Evolutionary conservation across 192 early-diverging fungal genomes (phyloP), one percentile per base, ranked within the genome.

Genomic region (Anaeromyces robustus): DNA sequence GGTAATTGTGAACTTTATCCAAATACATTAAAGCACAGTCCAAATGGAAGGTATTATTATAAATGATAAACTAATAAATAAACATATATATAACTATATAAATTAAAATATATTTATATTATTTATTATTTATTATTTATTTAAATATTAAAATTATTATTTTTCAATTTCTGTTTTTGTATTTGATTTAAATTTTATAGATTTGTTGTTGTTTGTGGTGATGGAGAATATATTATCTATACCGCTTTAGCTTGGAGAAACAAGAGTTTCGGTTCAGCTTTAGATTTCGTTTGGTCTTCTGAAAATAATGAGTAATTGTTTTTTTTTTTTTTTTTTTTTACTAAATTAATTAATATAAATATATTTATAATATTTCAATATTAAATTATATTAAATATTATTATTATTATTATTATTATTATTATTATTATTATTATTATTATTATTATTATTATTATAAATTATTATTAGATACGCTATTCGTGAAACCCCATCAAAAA

Each of bases 221-320:
- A 99, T 83, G 96, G 96, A 77, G 98, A 99, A 88, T 99, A 96
- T 85, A 99, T 99, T 80, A 98, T 99, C 83, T 99, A 99, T 87
- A 99, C 98, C 26, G 98, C 98, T 12, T 90, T 99, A 29, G 96
- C 98, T 12, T 99, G 98, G 98, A 90, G 98, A 84, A 99, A 99
- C 91, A 99, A 99, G 92, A 92, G 92, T 79, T 99, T 98, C 86
- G 98, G 98, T 12, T 93, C 90, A 52, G 98, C 92, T 2, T 85
- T 95, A 30, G 98, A 98, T 80, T 96, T 98, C 90, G 98, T 98
- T 12, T 99, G 98, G 98, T 95, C 95, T 30, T 86, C 90, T 79
- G 95, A 98, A 84, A 96, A 96, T 29, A 98, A 97, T 82, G 92
- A 96, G 86, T 95, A 86, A 59, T n/a, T n/a, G 87, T 78, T 22